phyloP scores from a whole-genome alignment of 2,329 filamentous ascomycete genomes.

The Ascochyta fabae region DNA sequence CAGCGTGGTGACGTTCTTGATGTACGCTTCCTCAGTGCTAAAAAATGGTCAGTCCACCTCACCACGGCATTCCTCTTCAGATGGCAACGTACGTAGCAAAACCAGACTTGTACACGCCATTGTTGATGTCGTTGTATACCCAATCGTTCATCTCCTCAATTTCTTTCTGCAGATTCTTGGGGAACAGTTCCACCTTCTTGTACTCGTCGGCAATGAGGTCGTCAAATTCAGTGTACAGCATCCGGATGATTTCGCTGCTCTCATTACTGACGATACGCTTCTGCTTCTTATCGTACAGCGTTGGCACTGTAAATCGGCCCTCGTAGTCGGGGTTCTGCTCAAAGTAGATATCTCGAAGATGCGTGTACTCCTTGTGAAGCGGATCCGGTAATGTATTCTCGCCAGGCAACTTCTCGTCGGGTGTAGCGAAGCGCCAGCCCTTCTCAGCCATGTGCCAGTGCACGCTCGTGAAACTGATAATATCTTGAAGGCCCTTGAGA shows the following conservation, averaged over 20 bases:
- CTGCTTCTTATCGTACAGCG: slow-evolving; percentile 79
- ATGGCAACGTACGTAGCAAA: slow-evolving; percentile 54
- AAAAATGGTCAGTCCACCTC: too few species aligned
- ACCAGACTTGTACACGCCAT: slow-evolving; percentile 60
- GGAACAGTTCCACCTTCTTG: slow-evolving; percentile 54
- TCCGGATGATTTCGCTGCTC: slow-evolving; percentile 89
- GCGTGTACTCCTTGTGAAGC: slow-evolving; percentile 70
- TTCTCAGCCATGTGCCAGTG: slow-evolving; percentile 85
- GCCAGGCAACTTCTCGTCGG: slow-evolving; percentile 65
- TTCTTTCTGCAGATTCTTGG: slow-evolving; percentile 50
- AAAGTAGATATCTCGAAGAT: slow-evolving; percentile 83
- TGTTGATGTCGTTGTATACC: slow-evolving; percentile 61
- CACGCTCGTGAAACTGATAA: slow-evolving; percentile 80
- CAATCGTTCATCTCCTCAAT: slow-evolving; percentile 60
- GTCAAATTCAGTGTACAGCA: slow-evolving; percentile 85
- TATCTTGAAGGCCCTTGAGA: slow-evolving; percentile 89
- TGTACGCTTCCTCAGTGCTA: slow-evolving; percentile 58
- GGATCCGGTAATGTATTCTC: slow-evolving; percentile 67
- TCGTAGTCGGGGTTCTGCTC: slow-evolving; percentile 72
- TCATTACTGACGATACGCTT: slow-evolving; percentile 88
- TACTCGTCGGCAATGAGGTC: slow-evolving; percentile 54
- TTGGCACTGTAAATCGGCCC: slow-evolving; percentile 86
- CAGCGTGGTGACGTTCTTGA: slow-evolving; percentile 53
- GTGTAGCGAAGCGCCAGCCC: slow-evolving; percentile 83
- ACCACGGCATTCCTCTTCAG: neutral